Evolutionary conservation across 2,329 filamentous ascomycete species (phyloP).

Genomic region (Parascedosporium putredinis): DNA sequence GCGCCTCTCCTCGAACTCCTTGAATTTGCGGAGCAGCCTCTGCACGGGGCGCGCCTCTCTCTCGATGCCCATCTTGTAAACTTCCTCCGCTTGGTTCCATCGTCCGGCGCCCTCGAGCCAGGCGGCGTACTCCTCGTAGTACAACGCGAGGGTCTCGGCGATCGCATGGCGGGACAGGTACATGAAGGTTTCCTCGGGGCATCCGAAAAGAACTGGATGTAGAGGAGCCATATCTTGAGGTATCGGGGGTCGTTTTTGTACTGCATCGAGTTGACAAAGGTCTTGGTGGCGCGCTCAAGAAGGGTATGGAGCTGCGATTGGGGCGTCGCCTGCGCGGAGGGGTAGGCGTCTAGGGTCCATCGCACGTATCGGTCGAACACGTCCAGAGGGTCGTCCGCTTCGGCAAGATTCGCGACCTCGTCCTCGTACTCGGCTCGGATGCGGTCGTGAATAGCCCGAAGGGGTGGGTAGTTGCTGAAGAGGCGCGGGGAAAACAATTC

Average conservation of each 20-base stretch:
- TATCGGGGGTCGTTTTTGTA: conserved; percentile 96
- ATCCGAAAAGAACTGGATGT: conserved; percentile 87
- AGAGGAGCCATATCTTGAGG: conserved; percentile 85
- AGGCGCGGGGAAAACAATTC: conserved; percentile 63
- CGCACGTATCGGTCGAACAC: conserved; percentile 94
- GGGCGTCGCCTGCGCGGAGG: conserved; percentile 81
- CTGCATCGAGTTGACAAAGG: conserved; percentile 73
- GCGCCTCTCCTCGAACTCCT: conserved; percentile 74
- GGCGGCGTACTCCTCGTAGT: conserved; percentile 92
- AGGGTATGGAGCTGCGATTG: conserved; percentile 83
- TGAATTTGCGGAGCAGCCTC: conserved; percentile 77
- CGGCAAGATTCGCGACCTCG: conserved; percentile 66
- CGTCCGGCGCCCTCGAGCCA: conserved; percentile 80
- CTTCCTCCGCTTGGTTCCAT: conserved; percentile 87
- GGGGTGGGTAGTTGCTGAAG: conserved; percentile 51
- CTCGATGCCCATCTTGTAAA: conserved; percentile 84
- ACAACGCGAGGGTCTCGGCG: conserved; percentile 77
- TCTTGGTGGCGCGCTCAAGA: conserved; percentile 84
- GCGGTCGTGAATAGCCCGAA: conserved; percentile 65
- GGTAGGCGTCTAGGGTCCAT: conserved; percentile 93
- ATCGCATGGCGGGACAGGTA: conserved; percentile 84
- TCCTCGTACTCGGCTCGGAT: conserved; percentile 77
- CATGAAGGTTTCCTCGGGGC: conserved; percentile 84
- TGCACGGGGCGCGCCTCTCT: conserved; percentile 74
- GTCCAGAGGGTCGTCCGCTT: conserved; percentile 91